Percentiles rank a stretch among this genome's conserved stretches.
Evolutionary conservation across 495 filamentous ascomycete species (phyloP).

Genomic region (Aspergillus cavernicola): DNA sequence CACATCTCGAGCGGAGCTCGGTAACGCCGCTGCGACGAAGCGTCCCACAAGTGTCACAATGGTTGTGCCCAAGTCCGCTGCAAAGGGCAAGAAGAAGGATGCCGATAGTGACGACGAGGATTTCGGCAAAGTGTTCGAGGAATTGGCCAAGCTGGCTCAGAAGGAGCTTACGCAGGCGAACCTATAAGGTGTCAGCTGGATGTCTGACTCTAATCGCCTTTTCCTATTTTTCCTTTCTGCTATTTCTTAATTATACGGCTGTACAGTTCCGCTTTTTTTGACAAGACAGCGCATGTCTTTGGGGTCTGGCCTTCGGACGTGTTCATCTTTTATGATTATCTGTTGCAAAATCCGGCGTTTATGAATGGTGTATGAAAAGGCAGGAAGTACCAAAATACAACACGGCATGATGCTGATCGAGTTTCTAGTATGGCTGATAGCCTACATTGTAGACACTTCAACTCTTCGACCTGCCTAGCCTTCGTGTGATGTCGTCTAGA

Average conservation of each 20-base stretch:
- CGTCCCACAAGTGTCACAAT: conserved; percentile 92
- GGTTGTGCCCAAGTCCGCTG: conserved; percentile 58
- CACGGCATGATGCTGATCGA: conserved; percentile 21
- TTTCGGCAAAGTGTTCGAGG: conserved; percentile 68
- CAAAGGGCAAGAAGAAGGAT: conserved; percentile 50
- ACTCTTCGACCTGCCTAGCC: no score
- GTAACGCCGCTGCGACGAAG: conserved; percentile 87
- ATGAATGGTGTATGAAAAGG: conserved; percentile 45
- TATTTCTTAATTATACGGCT: conserved; percentile 28
- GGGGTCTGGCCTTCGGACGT: conserved; percentile 42
- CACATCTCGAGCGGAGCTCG: conserved; percentile 80
- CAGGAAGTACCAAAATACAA: conserved; percentile 34
- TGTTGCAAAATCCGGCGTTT: conserved; percentile 45
- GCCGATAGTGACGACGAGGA: conserved; percentile 55
- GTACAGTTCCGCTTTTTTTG: conserved; percentile 45
- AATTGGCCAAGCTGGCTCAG: conserved; percentile 67
- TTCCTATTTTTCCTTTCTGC: conserved; percentile 20
- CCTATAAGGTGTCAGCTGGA: conserved; percentile 32
- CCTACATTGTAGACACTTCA: neutral
- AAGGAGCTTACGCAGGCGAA: conserved; percentile 57
- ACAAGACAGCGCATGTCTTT: conserved; percentile 44
- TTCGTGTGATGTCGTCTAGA: no score
- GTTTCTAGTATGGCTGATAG: neutral
- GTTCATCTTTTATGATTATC: conserved; percentile 33
- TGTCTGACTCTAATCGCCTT: conserved; percentile 21